Percentiles rank a stretch among this genome's conserved stretches.
Evolutionary conservation across 1,139 yeast genomes (phyloP).

Genomic region (Debaryomyces udenii): DNA sequence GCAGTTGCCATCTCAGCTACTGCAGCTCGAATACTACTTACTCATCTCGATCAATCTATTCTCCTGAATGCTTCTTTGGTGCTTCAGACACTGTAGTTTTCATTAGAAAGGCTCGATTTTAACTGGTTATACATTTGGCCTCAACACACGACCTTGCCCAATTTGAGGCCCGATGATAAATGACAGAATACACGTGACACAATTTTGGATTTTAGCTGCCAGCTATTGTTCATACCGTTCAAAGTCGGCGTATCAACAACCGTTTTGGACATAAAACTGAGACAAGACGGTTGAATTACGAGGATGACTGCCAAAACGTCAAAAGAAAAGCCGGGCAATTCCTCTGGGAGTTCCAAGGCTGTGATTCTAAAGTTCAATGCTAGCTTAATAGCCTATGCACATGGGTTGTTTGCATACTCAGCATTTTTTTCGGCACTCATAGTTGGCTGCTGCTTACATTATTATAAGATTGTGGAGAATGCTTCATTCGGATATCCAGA

Average conservation of each 20-base stretch:
- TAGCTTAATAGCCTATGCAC: slow-evolving; percentile 66
- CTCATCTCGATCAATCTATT: slow-evolving; percentile 19
- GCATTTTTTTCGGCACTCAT: slow-evolving; percentile 77
- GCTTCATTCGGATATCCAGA: slow-evolving; percentile 90
- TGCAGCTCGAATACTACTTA: slow-evolving; percentile 15
- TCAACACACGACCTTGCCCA: slow-evolving; percentile 14
- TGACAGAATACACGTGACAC: background rate
- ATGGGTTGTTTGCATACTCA: slow-evolving; percentile 65
- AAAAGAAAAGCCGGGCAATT: background rate
- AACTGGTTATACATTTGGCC: slow-evolving; percentile 18
- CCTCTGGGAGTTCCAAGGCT: background rate
- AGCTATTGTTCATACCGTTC: background rate
- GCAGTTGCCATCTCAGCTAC: too few species aligned
- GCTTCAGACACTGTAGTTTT: background rate
- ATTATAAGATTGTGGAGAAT: slow-evolving; percentile 83
- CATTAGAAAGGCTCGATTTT: slow-evolving; percentile 19
- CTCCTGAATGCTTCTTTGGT: background rate
- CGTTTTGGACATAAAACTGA: too few species aligned
- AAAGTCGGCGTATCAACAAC: background rate
- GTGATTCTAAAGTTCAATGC: slow-evolving; percentile 51
- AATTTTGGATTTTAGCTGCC: background rate
- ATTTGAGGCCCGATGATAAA: background rate
- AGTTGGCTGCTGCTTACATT: slow-evolving; percentile 76
- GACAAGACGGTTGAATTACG: background rate
- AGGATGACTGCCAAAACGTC: slow-evolving; percentile 1